These are phyloP conservation scores for Pseudozyma sp. DNA, from an alignment of 1,284 basidiomycete species.

Conservation along the genomic window DNA sequence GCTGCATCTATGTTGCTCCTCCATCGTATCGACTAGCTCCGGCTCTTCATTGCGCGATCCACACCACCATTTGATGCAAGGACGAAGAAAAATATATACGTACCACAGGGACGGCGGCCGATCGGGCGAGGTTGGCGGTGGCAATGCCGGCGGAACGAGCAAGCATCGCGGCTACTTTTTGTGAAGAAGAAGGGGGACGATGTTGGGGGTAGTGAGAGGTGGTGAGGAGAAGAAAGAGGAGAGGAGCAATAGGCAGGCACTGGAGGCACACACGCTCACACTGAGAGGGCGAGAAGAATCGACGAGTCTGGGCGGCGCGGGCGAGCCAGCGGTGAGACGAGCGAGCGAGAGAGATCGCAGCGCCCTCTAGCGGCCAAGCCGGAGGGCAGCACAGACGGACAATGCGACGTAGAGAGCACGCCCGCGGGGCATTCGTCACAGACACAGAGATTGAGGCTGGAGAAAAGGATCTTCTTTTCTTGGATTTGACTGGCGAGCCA, in stretches of 20 bases:
- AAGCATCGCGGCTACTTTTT: constrained; percentile 59
- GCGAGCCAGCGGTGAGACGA: constrained; percentile 19
- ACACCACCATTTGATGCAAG: constrained; percentile 2
- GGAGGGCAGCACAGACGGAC: constrained; percentile 3
- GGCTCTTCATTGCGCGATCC: constrained; percentile 7
- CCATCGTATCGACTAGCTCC: background rate
- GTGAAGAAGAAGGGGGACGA: constrained; percentile 13
- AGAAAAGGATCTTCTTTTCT: constrained; percentile 5
- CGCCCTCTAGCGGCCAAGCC: background rate
- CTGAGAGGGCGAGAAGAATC: constrained; percentile 29
- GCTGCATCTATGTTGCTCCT: background rate
- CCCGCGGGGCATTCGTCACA: background rate
- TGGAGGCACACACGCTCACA: background rate
- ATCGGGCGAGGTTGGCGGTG: constrained; percentile 66
- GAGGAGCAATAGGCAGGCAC: background rate
- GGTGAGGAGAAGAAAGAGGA: constrained; percentile 24
- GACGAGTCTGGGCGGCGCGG: constrained; percentile 5
- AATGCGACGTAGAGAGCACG: background rate
- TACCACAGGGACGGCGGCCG: constrained; percentile 63
- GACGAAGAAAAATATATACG: constrained; percentile 28
- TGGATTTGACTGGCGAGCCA: background rate
- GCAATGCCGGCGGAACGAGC: constrained; percentile 66
- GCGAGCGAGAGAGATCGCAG: background rate
- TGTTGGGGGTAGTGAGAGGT: constrained; percentile 26
- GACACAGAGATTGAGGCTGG: background rate